phyloP scores from a whole-genome alignment of 2,329 filamentous ascomycete species.

The Arachnomyces sp. region DNA sequence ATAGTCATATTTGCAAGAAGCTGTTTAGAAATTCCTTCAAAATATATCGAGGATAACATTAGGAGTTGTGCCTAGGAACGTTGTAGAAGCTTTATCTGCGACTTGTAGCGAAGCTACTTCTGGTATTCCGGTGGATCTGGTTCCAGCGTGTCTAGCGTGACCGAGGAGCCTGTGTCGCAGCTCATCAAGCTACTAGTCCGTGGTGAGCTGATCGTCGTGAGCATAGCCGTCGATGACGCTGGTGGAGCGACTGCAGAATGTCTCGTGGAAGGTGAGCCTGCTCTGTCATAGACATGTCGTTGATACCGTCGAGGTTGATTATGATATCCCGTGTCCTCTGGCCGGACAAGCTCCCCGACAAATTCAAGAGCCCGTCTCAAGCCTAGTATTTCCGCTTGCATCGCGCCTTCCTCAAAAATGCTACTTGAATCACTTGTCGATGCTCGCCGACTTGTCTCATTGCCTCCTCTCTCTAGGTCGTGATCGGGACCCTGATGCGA shows the following conservation, averaged over 20 bases:
- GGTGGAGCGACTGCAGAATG: constrained; percentile 9
- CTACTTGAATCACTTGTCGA: constrained; percentile 8
- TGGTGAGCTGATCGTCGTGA: constrained; percentile 21
- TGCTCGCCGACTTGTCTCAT: constrained; percentile 43
- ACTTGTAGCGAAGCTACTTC: constrained; percentile 2
- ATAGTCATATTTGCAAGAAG: too few species aligned
- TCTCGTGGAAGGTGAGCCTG: constrained; percentile 8
- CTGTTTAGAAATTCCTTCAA: too few species aligned
- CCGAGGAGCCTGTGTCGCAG: constrained; percentile 19
- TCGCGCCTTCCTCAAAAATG: constrained; percentile 38
- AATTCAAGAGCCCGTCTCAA: constrained; percentile 47
- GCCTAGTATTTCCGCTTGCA: constrained; percentile 45
- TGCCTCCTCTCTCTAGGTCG: constrained; percentile 32
- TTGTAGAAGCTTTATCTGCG: neutral
- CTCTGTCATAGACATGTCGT: constrained; percentile 9
- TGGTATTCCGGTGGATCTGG: constrained; percentile 15
- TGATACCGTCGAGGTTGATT: constrained; percentile 5
- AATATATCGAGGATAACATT: too few species aligned
- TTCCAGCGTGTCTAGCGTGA: constrained; percentile 22
- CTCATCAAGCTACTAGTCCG: constrained; percentile 22
- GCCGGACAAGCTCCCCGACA: constrained; percentile 42
- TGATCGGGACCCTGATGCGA: constrained; percentile 29
- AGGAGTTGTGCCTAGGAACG: too few species aligned
- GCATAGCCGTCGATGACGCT: constrained; percentile 16
- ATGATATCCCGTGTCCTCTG: constrained; percentile 25